phyloP scores from a whole-genome alignment of 768 basidiomycete species.

The Suillus brevipes region DNA sequence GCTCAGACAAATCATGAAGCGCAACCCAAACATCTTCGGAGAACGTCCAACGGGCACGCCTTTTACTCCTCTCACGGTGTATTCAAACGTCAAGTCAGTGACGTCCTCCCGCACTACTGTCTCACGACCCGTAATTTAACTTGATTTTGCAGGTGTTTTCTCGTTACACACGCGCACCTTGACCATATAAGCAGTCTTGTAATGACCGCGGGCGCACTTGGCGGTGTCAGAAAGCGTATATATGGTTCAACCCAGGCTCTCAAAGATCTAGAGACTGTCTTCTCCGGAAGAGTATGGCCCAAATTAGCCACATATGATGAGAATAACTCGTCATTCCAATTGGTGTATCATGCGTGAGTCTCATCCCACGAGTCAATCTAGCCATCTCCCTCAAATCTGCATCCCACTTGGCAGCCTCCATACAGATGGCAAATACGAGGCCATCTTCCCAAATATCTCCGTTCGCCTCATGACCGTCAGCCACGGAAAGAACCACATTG shows the following conservation, averaged over 20 bases:
- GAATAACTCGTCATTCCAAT: conserved; percentile 55
- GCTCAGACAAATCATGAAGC: conserved; percentile 57
- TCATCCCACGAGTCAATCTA: conserved; percentile 8
- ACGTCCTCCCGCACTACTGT: background rate
- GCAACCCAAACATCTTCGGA: conserved; percentile 57
- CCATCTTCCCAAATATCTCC: conserved; percentile 56
- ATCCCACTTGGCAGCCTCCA: conserved; percentile 39
- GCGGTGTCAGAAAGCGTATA: conserved; percentile 61
- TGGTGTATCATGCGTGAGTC: conserved; percentile 67
- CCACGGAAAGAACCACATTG: conserved; percentile 61
- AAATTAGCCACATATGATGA: conserved; percentile 76
- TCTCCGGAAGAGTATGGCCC: conserved; percentile 84
- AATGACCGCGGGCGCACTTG: conserved; percentile 77
- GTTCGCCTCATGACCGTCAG: conserved; percentile 67
- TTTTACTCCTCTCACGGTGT: conserved; percentile 27
- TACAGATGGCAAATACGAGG: conserved; percentile 51
- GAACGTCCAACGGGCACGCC: conserved; percentile 15
- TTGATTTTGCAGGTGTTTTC: conserved; percentile 54
- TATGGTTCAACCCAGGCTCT: conserved; percentile 62
- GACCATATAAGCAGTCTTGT: conserved; percentile 88
- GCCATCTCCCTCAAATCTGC: conserved; percentile 11
- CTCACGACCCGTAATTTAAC: background rate
- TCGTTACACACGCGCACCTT: conserved; percentile 87
- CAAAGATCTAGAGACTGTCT: conserved; percentile 67
- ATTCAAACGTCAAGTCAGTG: conserved; percentile 35